Conservation (phyloP, 2,329 filamentous ascomycete species). For the Elsinoe necatrix region DNA sequence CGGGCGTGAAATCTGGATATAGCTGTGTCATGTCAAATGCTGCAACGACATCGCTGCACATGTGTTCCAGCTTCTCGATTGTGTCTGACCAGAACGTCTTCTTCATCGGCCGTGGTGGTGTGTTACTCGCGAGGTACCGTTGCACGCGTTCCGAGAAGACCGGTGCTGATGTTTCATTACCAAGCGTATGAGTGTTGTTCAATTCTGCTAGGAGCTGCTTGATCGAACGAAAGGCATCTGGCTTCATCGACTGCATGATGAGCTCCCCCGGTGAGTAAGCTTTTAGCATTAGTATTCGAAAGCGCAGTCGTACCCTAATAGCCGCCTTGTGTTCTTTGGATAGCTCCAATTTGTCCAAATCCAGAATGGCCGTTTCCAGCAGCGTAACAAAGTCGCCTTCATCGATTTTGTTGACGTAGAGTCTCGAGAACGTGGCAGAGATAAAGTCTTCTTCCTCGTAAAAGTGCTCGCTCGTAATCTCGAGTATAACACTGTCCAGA, state of each 20-base stretch:
- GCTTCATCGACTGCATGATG: conserved; percentile 8
- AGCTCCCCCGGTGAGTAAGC: conserved; percentile 11
- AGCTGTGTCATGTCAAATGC: conserved; percentile 22
- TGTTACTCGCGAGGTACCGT: conserved; percentile 82
- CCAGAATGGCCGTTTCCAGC: conserved; percentile 47
- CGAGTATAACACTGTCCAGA: conserved; percentile 68
- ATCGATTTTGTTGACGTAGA: conserved; percentile 59
- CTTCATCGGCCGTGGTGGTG: conserved; percentile 85
- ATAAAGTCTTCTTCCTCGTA: conserved; percentile 99
- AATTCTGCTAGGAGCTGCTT: conserved; percentile 23
- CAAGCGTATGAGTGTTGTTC: conserved; percentile 36
- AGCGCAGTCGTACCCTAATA: conserved; percentile 46
- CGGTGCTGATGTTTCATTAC: conserved; percentile 54
- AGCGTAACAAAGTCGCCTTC: conserved; percentile 47
- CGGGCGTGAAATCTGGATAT: conserved; percentile 5
- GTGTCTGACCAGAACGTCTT: conserved; percentile 65
- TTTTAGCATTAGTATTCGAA: conserved; percentile 44
- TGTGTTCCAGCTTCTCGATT: conserved; percentile 56
- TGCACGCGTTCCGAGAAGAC: conserved; percentile 88
- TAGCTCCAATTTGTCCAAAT: conserved; percentile 32
- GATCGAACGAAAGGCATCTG: conserved; percentile 17
- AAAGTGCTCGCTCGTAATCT: conserved; percentile 74
- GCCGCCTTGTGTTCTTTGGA: conserved; percentile 20
- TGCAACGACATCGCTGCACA: conserved; percentile 66
- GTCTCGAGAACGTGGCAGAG: conserved; percentile 78